These are phyloP conservation scores for Quercus suber DNA, from an alignment of 306 rosid genomes.

Conservation along the genomic window DNA sequence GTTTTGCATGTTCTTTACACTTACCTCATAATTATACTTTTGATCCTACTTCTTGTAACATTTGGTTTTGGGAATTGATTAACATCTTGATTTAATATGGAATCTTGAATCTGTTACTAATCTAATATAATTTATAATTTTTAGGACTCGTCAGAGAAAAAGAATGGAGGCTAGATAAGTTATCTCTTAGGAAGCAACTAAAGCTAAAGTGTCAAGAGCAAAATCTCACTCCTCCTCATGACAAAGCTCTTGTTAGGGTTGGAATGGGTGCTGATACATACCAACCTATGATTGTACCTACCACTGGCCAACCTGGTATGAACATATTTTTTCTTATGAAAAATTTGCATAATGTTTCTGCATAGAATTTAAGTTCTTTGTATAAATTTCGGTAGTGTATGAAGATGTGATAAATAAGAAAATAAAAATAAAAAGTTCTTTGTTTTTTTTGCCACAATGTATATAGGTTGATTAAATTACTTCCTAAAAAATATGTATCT, in stretches of 20 bases:
- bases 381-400: not conserved
- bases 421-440: no score
- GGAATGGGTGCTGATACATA: conserved; percentile 48
- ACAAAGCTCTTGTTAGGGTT: conserved; percentile 45
- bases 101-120: conserved; percentile 16
- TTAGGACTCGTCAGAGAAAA: conserved; percentile 70
- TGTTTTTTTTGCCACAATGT: not conserved
- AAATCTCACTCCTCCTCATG: conserved; percentile 50
- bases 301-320: conserved; percentile 64
- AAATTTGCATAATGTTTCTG: not conserved
- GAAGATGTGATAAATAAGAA: not conserved
- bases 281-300: conserved; percentile 39
- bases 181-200: conserved; percentile 87
- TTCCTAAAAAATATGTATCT: not conserved
- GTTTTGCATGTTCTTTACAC: conserved; percentile 36
- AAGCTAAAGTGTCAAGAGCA: conserved; percentile 95
- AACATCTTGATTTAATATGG: not conserved
- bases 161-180: conserved; percentile 77
- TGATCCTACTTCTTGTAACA: not conserved
- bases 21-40: not conserved
- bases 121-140: conserved; percentile 31
- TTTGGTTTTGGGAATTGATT: conserved; percentile 14
- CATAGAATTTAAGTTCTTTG: not conserved
- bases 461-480: not conserved
- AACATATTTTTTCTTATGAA: not conserved